Base-by-base conservation (phyloP, 345 rosid genomes). In the Aquilaria sinensis region DNA sequence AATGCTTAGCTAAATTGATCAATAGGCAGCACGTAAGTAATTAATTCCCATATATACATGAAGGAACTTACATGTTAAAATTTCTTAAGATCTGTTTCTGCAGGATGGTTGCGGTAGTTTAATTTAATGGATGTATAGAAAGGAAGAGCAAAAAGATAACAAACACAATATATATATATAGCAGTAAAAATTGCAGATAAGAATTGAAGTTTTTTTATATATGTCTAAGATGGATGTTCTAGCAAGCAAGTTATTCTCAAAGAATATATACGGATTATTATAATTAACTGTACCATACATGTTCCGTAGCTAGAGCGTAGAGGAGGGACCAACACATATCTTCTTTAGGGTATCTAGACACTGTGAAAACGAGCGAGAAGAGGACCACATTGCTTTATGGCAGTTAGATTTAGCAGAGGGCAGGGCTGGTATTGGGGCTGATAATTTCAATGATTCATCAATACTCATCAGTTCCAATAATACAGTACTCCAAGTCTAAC, bases 271-370 rank as follows among this genome's bases (percentile, higher is more conserved):
- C 57, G 53, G 75, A 64, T 45, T 73, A 71, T 23, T 23, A 23
- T 23, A 23, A 23, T 23, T 23, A 23, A 23, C 23, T 23, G 23
- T 23, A 23, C 55, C 65, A 72, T 68, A 75, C 75, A 23, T 62
- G 72, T 75, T 77, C 74, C 68, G 77, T 51, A 31, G 52, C 67
- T 53, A 31, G 48, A 46, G 60, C 52, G 55, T 67, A 77, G 81
- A 74, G 72, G 82, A 79, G 84, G 89, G 89, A 84, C 89, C 89
- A 81, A 81, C 13, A 15, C 49, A 15, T 30, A 31, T 30, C 54
- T 61, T 75, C 85, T 79, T 84, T 79, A 79, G 75, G 75, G 86
- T 84, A 77, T 76, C 83, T 72, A 77, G 70, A 62, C 61, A 30
- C 54, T 2, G 77, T 66, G 68, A 51, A 65, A 55, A 50, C 51